Evolutionary conservation across 768 basidiomycete species (phyloP), one percentile per base, ranked within the genome.

Genomic region (Tricholoma terreum): DNA sequence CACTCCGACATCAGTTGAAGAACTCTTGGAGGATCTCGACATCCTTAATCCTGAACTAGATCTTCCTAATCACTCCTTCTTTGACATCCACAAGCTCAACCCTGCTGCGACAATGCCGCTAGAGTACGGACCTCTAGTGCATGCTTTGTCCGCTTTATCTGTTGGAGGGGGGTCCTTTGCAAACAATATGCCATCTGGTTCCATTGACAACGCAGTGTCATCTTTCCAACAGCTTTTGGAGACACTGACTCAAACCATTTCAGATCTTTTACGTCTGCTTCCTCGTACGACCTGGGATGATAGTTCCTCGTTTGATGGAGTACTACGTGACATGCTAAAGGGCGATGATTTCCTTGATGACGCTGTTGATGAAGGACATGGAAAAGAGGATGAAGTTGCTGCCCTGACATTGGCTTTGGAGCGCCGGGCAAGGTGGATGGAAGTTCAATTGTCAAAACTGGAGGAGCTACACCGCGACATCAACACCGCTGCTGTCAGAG

Each of bases 391-490:
- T 65, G 92, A 94, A 66, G 91, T 94, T 6, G 89, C 87, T 2
- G 88, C 88, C 15, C 74, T 94, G 58, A 94, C 91, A 1, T 75
- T 88, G 50, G 91, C 90, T 7, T 80, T 94, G 45, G 91, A 92
- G 68, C 86, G 89, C 59, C 88, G 92, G n/a, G 92, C 92, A 14
- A 80, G 90, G 42, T 94, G 92, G 90, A 93, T 94, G 89, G 91
- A 94, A 71, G 89, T 92, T 19, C 92, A 93, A 69, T 72, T 94
- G 15, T 90, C 89, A 0, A 93, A 94, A 68, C 76, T 94, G 34
- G 92, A 94, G 70, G 92, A 92, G 65, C 77, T 94, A 33, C 92
- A 94, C 63, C 87, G 89, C 27, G 92, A 94, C 62, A 93, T 94
- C 73, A 94, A 94, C 70, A 90, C 84, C 2, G 92, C 92, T 6